phyloP scores from a whole-genome alignment of 352 stramenopile genomes.

The Phytophthora cajani region DNA sequence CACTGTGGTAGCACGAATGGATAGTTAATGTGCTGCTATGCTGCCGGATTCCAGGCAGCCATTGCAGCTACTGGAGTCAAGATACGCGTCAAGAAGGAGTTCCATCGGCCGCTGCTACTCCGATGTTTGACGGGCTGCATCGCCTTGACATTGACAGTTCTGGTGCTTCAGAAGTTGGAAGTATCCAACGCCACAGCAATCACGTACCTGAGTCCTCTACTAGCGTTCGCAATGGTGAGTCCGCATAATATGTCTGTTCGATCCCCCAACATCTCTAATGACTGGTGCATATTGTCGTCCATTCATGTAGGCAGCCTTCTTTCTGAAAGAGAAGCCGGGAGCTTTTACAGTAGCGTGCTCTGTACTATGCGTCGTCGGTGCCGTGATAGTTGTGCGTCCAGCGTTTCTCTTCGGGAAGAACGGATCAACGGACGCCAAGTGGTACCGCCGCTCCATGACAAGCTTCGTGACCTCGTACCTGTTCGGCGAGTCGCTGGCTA shows the following conservation, averaged over 20 bases:
- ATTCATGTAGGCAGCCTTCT: slow-evolving; percentile 37
- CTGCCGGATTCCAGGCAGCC: slow-evolving; percentile 34
- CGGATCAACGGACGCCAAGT: slow-evolving; percentile 33
- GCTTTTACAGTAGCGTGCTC: slow-evolving; percentile 40
- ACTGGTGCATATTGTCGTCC: background rate
- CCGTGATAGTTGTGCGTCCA: slow-evolving; percentile 54
- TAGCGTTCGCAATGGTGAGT: slow-evolving; percentile 64
- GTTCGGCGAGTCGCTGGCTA: slow-evolving; percentile 36
- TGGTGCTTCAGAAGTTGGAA: slow-evolving; percentile 63
- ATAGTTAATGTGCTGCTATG: background rate
- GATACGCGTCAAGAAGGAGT: slow-evolving; percentile 47
- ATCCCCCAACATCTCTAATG: background rate
- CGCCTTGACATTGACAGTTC: slow-evolving; percentile 56
- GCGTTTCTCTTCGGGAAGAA: slow-evolving; percentile 52
- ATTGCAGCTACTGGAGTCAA: slow-evolving; percentile 37
- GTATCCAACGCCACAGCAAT: slow-evolving; percentile 71
- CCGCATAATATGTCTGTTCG: background rate
- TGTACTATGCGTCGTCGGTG: slow-evolving; percentile 51
- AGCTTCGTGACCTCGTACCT: slow-evolving; percentile 37
- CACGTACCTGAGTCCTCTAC: slow-evolving; percentile 69
- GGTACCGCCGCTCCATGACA: slow-evolving; percentile 33
- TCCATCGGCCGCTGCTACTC: slow-evolving; percentile 42
- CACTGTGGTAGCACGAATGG: background rate
- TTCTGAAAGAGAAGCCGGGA: slow-evolving; percentile 54
- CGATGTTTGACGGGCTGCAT: slow-evolving; percentile 54